phyloP scores from a whole-genome alignment of 192 early-diverging fungal genomes.

The Backusella tuberculispora region DNA sequence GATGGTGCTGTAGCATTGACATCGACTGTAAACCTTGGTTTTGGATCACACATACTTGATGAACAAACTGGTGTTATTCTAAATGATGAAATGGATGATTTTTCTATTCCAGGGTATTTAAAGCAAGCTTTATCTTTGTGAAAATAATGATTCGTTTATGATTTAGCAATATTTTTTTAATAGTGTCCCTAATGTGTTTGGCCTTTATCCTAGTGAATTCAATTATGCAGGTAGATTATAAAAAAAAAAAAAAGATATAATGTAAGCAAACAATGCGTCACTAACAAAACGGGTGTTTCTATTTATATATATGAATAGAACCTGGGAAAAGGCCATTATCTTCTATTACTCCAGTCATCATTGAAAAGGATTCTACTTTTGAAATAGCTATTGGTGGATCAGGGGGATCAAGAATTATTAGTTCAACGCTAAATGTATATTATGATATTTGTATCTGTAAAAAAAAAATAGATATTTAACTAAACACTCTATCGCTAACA shows the following conservation, averaged over 20 bases:
- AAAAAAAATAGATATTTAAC: neutral
- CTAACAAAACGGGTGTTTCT: too few relatives aligned
- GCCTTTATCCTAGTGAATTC: slow-evolving; percentile 79
- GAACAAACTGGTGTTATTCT: slow-evolving; percentile 84
- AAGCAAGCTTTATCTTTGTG: neutral
- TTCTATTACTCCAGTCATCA: slow-evolving; percentile 64
- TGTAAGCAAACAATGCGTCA: neutral
- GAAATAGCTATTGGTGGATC: slow-evolving; percentile 81
- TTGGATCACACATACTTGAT: slow-evolving; percentile 89
- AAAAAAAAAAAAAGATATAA: neutral
- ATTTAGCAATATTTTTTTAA: neutral
- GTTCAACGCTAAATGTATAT: slow-evolving; percentile 63
- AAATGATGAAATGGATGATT: slow-evolving; percentile 97
- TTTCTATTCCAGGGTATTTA: slow-evolving; percentile 66
- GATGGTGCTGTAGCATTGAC: slow-evolving; percentile 83
- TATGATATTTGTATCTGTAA: neutral
- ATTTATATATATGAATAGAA: slow-evolving; percentile 39
- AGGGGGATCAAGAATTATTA: slow-evolving; percentile 91
- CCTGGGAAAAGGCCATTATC: slow-evolving; percentile 89
- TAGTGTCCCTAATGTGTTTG: slow-evolving; percentile 69
- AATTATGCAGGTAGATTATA: slow-evolving; percentile 62
- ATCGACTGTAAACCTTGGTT: slow-evolving; percentile 87
- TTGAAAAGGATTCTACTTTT: slow-evolving; percentile 64
- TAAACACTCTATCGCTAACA: neutral
- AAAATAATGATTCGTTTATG: neutral